Base-by-base conservation (phyloP, 495 filamentous ascomycete genomes). In the Glarea lozoyensis region DNA sequence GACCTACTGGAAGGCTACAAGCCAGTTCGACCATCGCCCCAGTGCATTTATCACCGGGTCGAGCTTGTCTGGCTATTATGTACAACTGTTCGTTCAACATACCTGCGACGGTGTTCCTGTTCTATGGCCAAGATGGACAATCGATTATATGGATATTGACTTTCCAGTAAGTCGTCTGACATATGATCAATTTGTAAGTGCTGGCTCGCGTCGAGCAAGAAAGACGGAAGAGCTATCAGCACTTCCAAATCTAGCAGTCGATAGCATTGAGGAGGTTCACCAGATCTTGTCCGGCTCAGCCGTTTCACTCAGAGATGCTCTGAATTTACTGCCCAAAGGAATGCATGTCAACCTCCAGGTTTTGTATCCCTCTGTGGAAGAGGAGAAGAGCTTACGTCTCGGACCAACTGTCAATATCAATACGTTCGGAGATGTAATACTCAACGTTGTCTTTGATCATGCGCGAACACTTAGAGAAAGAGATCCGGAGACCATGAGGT, bases 1-100 rank as follows among this genome's bases (percentile, higher is more conserved):
- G 42, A 97, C 92, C 2, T 98, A 98, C 62, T 98, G 92, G 92
- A 97, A 95, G 63, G 90, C 89, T 1, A 98, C 93, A 3, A 94
- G 86, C 54, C 86, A 93, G 45, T 66, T 88, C 32, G 86, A 94
- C 55, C 76, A 78, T 12, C 82, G 85, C 40, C 83, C 86, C 32
- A 88, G 70, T 57, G 82, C 84, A 31, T 76, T 96, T 22, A 86
- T 98, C 20, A 97, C 92, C 2, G 92, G 92, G 5, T 97, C 93
- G 20, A 96, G 90, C 62, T 60, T 98, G 45, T 86, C 86, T 19
- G 92, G 92, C 27, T 86, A 96, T 47, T 94, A 96, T 63, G 78
- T 94, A 15, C 79, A 89, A 48, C 68, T 98, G 24, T 93, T 84
- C 55, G 80, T 97, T 20, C 93, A 97, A 52, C 68, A 93, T 47